Conservation (phyloP, 192 early-diverging fungal species). For the Physocladia obscura region DNA sequence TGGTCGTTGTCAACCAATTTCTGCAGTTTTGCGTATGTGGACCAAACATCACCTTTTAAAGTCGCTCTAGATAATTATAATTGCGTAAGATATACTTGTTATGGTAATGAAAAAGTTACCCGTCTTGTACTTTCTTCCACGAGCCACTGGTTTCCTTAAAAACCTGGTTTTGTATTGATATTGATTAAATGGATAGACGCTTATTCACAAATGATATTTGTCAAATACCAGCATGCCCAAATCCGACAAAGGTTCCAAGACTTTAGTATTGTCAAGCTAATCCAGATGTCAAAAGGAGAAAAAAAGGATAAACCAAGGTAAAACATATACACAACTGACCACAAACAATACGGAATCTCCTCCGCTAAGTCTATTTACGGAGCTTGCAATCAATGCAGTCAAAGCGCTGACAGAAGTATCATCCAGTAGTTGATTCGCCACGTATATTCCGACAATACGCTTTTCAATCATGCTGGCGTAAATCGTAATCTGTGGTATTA, state of each 20-base stretch:
- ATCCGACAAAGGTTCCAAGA: background rate
- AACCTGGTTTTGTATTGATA: too few relatives aligned
- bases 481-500: constrained; percentile 14
- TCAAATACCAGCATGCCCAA: constrained; percentile 15
- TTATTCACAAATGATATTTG: too few relatives aligned
- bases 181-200: too few relatives aligned
- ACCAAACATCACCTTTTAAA: constrained; percentile 8
- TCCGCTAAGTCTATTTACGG: background rate
- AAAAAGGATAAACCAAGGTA: background rate
- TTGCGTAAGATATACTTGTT: background rate
- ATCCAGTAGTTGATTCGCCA: constrained; percentile 6
- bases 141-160: constrained; percentile 14
- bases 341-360: constrained; percentile 19
- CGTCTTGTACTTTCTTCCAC: background rate
- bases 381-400: background rate
- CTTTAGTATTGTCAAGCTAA: constrained; percentile 20
- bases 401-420: background rate
- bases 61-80: background rate
- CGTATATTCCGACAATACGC: constrained; percentile 9
- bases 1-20: background rate
- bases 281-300: background rate
- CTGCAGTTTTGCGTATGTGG: background rate
- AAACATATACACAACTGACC: constrained; percentile 1
- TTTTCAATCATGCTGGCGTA: background rate
- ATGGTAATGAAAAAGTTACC: background rate